These are phyloP conservation scores for Crucihimalaya himalaica DNA, from an alignment of 345 rosid species.

Conservation along the genomic window DNA sequence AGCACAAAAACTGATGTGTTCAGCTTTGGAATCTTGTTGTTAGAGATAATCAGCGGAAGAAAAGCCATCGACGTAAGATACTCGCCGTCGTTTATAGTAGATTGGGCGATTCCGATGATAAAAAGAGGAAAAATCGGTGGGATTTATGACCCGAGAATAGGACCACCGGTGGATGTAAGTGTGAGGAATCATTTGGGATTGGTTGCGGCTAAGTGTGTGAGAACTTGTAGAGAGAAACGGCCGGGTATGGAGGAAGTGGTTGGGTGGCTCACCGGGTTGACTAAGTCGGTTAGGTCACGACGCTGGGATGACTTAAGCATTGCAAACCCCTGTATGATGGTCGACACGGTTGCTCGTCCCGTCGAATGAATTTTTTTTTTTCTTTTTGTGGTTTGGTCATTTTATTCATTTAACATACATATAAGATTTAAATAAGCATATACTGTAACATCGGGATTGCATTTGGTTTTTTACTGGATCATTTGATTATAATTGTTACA, in stretches of 20 bases:
- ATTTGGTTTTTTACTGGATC: neutral
- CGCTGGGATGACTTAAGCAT: conserved; percentile 77
- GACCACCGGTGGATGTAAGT: conserved; percentile 62
- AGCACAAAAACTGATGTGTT: conserved; percentile 96
- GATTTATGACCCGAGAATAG: conserved; percentile 74
- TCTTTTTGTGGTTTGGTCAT: neutral
- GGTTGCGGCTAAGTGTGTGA: conserved; percentile 89
- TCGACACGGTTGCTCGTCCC: conserved; percentile 82
- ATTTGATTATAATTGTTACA: no score
- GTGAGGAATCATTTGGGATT: conserved; percentile 81
- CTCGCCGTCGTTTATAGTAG: conserved; percentile 91
- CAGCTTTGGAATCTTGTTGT: conserved; percentile 92
- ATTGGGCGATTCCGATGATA: conserved; percentile 92
- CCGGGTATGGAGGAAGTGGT: conserved; percentile 90
- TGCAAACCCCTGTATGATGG: conserved; percentile 96
- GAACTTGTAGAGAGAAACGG: conserved; percentile 94
- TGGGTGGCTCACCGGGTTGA: conserved; percentile 69
- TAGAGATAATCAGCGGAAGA: conserved; percentile 93
- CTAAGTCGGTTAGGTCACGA: conserved; percentile 76
- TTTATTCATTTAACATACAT: conserved; percentile 18
- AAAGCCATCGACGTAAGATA: conserved; percentile 89
- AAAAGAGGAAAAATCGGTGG: conserved; percentile 84
- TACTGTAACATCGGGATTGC: neutral
- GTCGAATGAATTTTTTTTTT: conserved; percentile 45
- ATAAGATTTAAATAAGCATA: neutral